Evolutionary conservation across 495 filamentous ascomycete genomes (phyloP).

Genomic region (Rostrohypoxylon terebratum): DNA sequence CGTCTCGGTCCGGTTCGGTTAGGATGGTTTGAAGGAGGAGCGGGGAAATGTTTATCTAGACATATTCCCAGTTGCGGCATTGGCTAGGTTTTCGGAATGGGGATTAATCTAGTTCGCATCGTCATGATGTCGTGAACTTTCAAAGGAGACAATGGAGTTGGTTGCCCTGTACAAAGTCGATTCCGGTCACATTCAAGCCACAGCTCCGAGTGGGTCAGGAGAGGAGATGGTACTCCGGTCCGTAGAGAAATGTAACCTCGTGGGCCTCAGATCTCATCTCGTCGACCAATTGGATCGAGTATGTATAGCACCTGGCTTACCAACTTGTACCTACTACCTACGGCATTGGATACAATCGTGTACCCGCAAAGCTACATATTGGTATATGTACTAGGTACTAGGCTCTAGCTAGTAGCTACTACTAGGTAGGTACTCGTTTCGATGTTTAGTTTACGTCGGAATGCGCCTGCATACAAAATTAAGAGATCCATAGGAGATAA

Average conservation of each 20-base stretch:
- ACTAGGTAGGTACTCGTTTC: background rate
- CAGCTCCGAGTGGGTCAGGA: slow-evolving; percentile 13
- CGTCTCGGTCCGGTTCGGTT: slow-evolving; percentile 12
- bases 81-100: slow-evolving; percentile 1
- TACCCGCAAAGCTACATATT: slow-evolving; percentile 9
- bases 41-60: slow-evolving; percentile 3
- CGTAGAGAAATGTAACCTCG: slow-evolving; percentile 27
- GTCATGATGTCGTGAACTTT: slow-evolving; percentile 35
- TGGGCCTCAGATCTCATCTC: slow-evolving; percentile 7
- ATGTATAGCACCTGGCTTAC: slow-evolving; percentile 29
- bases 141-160: slow-evolving; percentile 15
- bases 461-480: background rate
- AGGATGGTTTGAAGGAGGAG: background rate
- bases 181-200: slow-evolving; percentile 40
- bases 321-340: background rate
- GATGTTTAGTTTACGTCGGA: slow-evolving; percentile 1
- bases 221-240: slow-evolving; percentile 31
- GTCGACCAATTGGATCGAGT: slow-evolving; percentile 32
- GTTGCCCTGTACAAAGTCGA: background rate
- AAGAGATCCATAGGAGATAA: background rate
- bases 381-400: slow-evolving; percentile 9
- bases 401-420: background rate
- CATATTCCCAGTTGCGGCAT: background rate
- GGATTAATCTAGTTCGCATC: slow-evolving; percentile 23
- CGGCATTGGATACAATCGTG: slow-evolving; percentile 14